Conservation (phyloP, 345 rosid genomes). For the Eutrema japonicum region DNA sequence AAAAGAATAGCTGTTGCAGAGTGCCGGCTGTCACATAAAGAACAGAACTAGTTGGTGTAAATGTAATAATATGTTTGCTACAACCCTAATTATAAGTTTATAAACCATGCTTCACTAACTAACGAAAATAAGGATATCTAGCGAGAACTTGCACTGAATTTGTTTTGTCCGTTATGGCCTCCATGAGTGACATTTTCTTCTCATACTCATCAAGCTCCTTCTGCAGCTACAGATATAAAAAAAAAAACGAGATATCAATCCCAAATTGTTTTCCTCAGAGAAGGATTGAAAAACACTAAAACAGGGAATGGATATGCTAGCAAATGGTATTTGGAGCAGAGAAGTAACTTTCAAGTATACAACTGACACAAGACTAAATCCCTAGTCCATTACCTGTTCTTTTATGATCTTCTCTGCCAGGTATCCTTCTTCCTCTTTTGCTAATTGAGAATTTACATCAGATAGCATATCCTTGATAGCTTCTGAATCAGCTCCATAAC, state of each 20-base stretch:
- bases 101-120: background rate
- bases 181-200: constrained; percentile 67
- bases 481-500: constrained; percentile 38
- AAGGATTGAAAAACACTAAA: constrained; percentile 11
- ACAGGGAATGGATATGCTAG: constrained; percentile 4
- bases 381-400: constrained; percentile 54
- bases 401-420: constrained; percentile 53
- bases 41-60: constrained; percentile 4
- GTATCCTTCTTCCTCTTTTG: constrained; percentile 59
- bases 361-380: background rate
- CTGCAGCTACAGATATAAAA: constrained; percentile 54
- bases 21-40: background rate
- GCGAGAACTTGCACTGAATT: constrained; percentile 56
- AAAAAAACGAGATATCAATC: constrained; percentile 9
- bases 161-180: constrained; percentile 54
- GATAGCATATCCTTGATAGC: constrained; percentile 50
- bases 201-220: constrained; percentile 60
- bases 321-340: background rate
- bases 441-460: constrained; percentile 48
- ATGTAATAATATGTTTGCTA: constrained; percentile 2
- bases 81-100: background rate
- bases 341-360: background rate
- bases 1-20: constrained; percentile 1
- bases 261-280: constrained; percentile 1
- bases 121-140: constrained; percentile 61